A percentile compares a stretch with the other conserved stretches of the same genome.
Evolutionary conservation across 1,139 yeast genomes (phyloP).

Genomic region (Yamadazyma kanchanaburiensis): DNA sequence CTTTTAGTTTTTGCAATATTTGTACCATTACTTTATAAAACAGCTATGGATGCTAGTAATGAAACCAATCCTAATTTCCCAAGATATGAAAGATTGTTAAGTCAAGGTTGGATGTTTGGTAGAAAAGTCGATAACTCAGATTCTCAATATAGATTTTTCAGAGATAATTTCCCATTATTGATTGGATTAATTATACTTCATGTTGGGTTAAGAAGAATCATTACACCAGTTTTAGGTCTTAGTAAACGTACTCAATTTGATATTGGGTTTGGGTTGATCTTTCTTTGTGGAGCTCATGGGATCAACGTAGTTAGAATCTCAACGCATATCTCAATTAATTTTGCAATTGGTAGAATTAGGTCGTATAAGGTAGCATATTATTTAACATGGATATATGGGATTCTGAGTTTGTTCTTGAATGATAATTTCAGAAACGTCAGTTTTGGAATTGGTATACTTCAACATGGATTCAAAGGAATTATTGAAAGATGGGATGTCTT

Average conservation of each 20-base stretch:
- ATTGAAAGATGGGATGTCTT: conserved; percentile 94
- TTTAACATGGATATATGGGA: conserved; percentile 73
- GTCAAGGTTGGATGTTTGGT: conserved; percentile 75
- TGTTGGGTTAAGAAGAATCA: conserved; percentile 40
- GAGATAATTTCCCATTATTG: conserved; percentile 71
- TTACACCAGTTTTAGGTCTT: conserved; percentile 17
- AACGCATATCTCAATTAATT: conserved; percentile 56
- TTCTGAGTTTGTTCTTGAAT: conserved; percentile 72
- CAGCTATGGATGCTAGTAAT: conserved; percentile 80
- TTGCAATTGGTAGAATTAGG: conserved; percentile 44
- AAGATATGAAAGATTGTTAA: conserved; percentile 55
- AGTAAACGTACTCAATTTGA: conserved; percentile 58
- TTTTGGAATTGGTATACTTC: conserved; percentile 52
- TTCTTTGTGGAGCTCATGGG: conserved; percentile 80
- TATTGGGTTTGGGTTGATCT: conserved; percentile 63
- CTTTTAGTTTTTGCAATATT: conserved; percentile 57
- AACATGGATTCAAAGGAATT: conserved; percentile 63
- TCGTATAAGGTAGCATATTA: conserved; percentile 26
- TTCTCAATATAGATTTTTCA: conserved; percentile 79
- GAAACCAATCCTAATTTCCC: conserved; percentile 76
- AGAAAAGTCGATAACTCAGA: conserved; percentile 89
- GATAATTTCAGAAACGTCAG: conserved; percentile 59
- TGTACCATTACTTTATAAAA: conserved; percentile 78
- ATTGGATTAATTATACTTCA: conserved; percentile 55
- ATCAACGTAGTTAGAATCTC: conserved; percentile 61